Base-by-base conservation (phyloP, 176 grass and related monocot genomes). In the Poa pratensis region DNA sequence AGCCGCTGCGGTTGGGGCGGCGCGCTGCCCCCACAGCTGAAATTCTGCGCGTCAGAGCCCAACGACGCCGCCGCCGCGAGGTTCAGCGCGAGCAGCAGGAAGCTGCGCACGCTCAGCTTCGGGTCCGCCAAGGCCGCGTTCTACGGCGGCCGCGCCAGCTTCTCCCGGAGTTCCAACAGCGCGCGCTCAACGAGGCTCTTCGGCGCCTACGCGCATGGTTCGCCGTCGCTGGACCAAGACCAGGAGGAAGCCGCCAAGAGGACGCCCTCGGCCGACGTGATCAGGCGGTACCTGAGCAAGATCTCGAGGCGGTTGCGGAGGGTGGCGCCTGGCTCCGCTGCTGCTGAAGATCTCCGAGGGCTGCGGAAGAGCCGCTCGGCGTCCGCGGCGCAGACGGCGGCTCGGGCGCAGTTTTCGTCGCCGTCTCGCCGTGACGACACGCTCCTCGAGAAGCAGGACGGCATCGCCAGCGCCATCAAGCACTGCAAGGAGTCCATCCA, bases 401-500 rank as follows among this genome's bases (percentile, higher is more conserved):
- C 81, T 3, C 79, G 66, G 3, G 28, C 48, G 2, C 82, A 63
- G 23, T 1, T 12, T 14, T 75, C 87, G 20, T 18, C 78, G 18
- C 77, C 87, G 4, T 17, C 54, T 16, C 90, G 90, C 43, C 86
- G 88, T 11, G 96, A 99, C 75, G 96, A 99, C 85, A 84, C 93
- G 35, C 84, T 99, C 77, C 11, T 80, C 27, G 90, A 99, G 88
- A 86, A 94, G 76, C 93, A 99, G 85, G 96, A 99, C 85, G 90
- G 94, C 62, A 99, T 99, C 77, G 90, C 94, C 9, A 92, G 96
- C 86, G 96, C 96, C 82, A 99, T 99, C 87, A 91, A 91, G 10
- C 96, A 99, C 80, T 99, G 96, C 84, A 99, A 99, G 75, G 90
- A 94, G 61, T 99, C 96, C 4, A 82, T 99, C 65, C 91, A 90